Evolutionary conservation across 345 rosid genomes (phyloP), one percentile per base, ranked within the genome.

Genomic region (Clausena lansium): DNA sequence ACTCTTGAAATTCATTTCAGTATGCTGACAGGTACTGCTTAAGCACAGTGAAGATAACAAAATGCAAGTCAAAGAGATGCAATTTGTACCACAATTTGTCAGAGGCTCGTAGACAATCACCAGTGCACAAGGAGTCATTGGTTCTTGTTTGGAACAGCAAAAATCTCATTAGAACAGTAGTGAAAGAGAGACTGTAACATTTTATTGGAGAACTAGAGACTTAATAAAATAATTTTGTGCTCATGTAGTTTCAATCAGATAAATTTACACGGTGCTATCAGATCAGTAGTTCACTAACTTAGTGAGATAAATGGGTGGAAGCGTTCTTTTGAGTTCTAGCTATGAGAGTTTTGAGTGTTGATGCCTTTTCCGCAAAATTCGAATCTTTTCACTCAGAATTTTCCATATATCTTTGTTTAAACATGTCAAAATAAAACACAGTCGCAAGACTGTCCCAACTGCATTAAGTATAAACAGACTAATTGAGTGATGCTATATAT

Each of bases 111-210:
- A 35, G 82, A 72, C 78, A 73, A 45, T 45, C 50, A 55, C 74
- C 83, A 7, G 88, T 87, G 79, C 97, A 90, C 78, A 85, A 79
- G 81, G 89, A 89, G 81, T 88, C 97, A 3, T 69, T 88, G 32
- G 91, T 86, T 19, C 76, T 88, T 80, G 79, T 78, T 13, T 86
- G 92, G 91, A 87, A 82, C 68, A 79, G 85, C 84, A 81, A 71
- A 70, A 72, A 75, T 76, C 81, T 86, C 62, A 67, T 63, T 47
- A 84, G 85, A 70, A 85, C 86, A 4, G 81, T 90, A 35, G 86
- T 91, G 82, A 85, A 92, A 81, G 92, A 92, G 83, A 85, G 97
- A 80, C 82, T 93, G 6, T 91, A 84, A 77, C 63, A 41, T 77
- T 57, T 11, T 30, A 25, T 19, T 8, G 63, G 17, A n/a, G 24